Base-by-base conservation (phyloP, 1,284 basidiomycete genomes). In the Melampsora americana region DNA sequence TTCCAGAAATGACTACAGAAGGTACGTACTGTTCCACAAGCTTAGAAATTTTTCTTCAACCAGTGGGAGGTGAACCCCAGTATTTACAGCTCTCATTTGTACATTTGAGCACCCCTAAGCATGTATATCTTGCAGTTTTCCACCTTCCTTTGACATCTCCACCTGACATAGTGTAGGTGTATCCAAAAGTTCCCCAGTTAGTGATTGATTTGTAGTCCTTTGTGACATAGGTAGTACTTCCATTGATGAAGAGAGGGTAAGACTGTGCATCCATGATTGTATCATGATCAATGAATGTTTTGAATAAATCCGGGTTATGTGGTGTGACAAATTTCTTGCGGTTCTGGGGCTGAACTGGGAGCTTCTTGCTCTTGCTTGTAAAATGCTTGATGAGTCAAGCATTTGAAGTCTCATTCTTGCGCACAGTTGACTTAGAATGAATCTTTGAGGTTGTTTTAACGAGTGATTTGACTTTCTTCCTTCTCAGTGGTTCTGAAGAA, bases 171-270 rank as follows among this genome's bases (percentile, higher is more conserved):
- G 26, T 23, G 26, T 66, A 48, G 11, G 65, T 30, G 65, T 48
- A 66, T 0, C 65, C 65, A 6, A 66, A 42, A 9, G 42, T 20
- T 14, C 64, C 32, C n/a, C 35, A 64, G 7, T 64, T 64, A 16
- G 9, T 18, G 30, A 64, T 64, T 5, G 14, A 20, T 30, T n/a
- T 35, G 30, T 9, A 5, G 23, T 32, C 12, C 12, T 32, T 12
- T 35, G 35, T 64, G 12, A 64, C 28, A 32, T 26, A 64, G 16
- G 44, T 23, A 14, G n/a, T 64, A 18, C 44, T 14, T 30, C 28
- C 62, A 28, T 64, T 64, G 23, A 42, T 32, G 11, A 26, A 64
- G n/a, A 64, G n/a, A 26, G 62, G 62, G 30, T 64, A 64, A n/a
- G n/a, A n/a, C 11, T 32, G 62, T 18, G 62, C 30, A 30, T 64